phyloP scores from a whole-genome alignment of 345 rosid species.

The Adansonia digitata region DNA sequence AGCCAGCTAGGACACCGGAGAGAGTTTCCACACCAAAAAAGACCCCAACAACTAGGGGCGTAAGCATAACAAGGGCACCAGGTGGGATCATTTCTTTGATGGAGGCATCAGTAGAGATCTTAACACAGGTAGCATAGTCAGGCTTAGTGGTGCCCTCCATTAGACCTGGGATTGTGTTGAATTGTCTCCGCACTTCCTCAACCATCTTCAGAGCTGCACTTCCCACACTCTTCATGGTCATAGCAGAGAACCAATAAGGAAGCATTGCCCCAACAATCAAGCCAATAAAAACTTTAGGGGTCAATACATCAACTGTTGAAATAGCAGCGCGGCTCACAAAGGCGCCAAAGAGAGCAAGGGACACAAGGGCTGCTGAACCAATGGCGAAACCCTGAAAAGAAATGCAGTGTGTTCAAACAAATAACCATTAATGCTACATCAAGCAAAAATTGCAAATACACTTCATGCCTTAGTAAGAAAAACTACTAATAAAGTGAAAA shows the following conservation, averaged over 20 bases:
- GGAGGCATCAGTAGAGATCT: conserved; percentile 95
- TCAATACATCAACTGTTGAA: conserved; percentile 76
- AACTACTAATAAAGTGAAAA: not conserved
- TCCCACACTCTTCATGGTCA: conserved; percentile 99
- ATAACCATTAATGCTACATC: too few relatives aligned
- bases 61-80: conserved; percentile 93
- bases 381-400: conserved; percentile 57
- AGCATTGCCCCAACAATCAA: conserved; percentile 94
- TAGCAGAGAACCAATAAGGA: conserved; percentile 98
- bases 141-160: conserved; percentile 90
- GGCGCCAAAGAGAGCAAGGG: conserved; percentile 92
- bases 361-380: conserved; percentile 76
- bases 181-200: conserved; percentile 93
- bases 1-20: conserved; percentile 85
- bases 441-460: too few relatives aligned
- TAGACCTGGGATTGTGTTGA: conserved; percentile 90
- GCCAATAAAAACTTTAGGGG: conserved; percentile 91
- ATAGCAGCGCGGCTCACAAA: conserved; percentile 87
- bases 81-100: conserved; percentile 96
- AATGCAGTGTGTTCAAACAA: conserved; percentile 19
- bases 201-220: conserved; percentile 96
- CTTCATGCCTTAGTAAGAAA: too few relatives aligned
- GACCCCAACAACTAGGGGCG: conserved; percentile 81
- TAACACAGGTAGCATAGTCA: conserved; percentile 91
- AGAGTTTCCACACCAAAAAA: conserved; percentile 88